Conservation (phyloP, 164 flowering plant species). For the Litsea cubeba region DNA sequence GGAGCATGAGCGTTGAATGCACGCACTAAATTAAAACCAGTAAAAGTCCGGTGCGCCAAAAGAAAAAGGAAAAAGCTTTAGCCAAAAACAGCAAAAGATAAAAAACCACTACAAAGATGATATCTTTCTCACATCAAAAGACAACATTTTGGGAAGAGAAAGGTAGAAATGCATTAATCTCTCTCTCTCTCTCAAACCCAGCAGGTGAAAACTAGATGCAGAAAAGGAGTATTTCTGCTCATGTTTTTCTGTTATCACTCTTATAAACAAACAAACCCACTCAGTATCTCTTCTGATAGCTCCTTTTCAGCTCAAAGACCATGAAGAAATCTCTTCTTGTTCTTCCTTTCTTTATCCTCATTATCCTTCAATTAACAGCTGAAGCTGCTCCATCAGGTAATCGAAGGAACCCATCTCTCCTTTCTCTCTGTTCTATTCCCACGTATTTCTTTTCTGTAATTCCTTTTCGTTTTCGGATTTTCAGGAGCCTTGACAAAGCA, state of each 20-base stretch:
- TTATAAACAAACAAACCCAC: background rate
- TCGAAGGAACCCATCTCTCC: conserved; percentile 6
- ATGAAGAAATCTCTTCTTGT: conserved; percentile 45
- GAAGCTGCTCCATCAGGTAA: conserved; percentile 75
- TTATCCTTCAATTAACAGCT: conserved; percentile 39
- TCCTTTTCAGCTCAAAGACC: background rate
- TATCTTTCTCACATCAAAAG: background rate
- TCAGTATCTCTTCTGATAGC: background rate
- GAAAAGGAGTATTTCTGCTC: background rate
- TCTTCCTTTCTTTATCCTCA: conserved; percentile 25
- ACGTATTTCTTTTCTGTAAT: background rate
- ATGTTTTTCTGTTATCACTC: background rate
- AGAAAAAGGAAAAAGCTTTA: too few relatives aligned
- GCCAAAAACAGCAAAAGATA: background rate
- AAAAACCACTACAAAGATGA: background rate
- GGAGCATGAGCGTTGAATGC: background rate
- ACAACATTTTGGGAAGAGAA: background rate
- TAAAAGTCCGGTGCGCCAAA: too few relatives aligned
- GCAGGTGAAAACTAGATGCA: conserved; percentile 2
- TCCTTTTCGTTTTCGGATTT: background rate
- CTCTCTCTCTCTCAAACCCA: background rate
- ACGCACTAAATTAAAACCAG: too few relatives aligned
- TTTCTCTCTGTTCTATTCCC: background rate
- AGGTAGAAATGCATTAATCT: background rate
- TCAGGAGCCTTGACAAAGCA: conserved; percentile 75